These are phyloP conservation scores for Herpomyces periplanetae DNA, from an alignment of 2,329 filamentous ascomycete species.

Conservation along the genomic window DNA sequence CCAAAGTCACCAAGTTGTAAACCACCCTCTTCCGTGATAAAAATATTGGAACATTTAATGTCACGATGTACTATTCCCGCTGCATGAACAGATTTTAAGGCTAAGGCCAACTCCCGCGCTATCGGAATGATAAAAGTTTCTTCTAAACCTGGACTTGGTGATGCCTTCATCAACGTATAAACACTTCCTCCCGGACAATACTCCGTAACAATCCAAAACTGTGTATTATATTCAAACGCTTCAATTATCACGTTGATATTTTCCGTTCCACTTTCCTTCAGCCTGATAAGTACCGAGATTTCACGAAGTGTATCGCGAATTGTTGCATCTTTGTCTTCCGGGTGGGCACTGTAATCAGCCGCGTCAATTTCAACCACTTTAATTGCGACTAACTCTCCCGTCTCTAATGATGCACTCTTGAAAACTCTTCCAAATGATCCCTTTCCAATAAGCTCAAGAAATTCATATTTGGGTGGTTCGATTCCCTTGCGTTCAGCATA, in stretches of 20 bases:
- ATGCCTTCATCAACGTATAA: slow-evolving; percentile 22
- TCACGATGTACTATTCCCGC: slow-evolving; percentile 22
- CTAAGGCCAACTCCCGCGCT: slow-evolving; percentile 19
- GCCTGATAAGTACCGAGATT: slow-evolving; percentile 23
- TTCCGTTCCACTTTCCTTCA: slow-evolving; percentile 29
- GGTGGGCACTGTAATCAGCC: slow-evolving; percentile 16
- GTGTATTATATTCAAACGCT: slow-evolving; percentile 30
- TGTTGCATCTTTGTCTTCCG: slow-evolving; percentile 10
- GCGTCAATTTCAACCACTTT: slow-evolving; percentile 60
- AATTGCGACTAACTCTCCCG: slow-evolving; percentile 20
- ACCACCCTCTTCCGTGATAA: slow-evolving; percentile 31
- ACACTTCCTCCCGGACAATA: slow-evolving; percentile 56
- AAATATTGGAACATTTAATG: slow-evolving; percentile 32
- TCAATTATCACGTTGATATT: slow-evolving; percentile 54
- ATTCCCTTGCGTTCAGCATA: slow-evolving; percentile 18
- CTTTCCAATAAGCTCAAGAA: slow-evolving; percentile 32
- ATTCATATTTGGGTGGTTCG: slow-evolving; percentile 21
- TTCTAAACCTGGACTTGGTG: slow-evolving; percentile 17
- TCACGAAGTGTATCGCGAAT: slow-evolving; percentile 18
- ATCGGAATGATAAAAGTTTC: slow-evolving; percentile 22
- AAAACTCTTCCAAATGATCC: slow-evolving; percentile 34
- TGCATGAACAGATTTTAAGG: slow-evolving; percentile 20
- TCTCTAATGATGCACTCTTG: slow-evolving; percentile 11
- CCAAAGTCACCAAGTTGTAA: slow-evolving; percentile 59
- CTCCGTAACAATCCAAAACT: slow-evolving; percentile 61